These are phyloP conservation scores for Blepharisma japonicum DNA, from an alignment of 73 alveolate species.

Conservation along the genomic window DNA sequence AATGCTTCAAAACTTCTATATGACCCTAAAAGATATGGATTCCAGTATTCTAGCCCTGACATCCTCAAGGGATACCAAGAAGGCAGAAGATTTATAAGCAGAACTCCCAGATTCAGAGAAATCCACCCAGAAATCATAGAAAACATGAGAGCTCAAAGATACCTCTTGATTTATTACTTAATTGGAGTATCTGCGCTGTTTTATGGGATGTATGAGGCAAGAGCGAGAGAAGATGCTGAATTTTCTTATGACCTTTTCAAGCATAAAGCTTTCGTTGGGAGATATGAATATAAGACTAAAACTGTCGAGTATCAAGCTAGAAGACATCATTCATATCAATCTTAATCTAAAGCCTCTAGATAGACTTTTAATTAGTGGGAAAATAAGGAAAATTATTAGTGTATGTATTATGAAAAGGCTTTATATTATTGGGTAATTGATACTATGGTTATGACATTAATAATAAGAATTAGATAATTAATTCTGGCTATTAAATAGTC, in stretches of 20 bases:
- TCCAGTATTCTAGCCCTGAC: not conserved
- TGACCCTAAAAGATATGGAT: constrained; percentile 4
- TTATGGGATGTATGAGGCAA: not conserved
- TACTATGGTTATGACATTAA: too few relatives aligned
- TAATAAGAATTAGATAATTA: too few relatives aligned
- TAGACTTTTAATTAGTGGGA: too few relatives aligned
- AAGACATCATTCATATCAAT: not conserved
- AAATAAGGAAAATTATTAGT: too few relatives aligned
- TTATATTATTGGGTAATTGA: too few relatives aligned
- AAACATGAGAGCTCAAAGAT: not conserved
- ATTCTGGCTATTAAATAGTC: too few relatives aligned
- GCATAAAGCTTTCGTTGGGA: not conserved
- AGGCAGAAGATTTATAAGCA: not conserved
- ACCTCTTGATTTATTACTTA: not conserved
- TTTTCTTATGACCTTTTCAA: not conserved
- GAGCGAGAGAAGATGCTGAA: not conserved
- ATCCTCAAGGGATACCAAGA: not conserved
- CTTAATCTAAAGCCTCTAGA: not conserved
- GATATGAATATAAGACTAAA: constrained; percentile 5
- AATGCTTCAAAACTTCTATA: not conserved
- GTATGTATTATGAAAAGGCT: too few relatives aligned
- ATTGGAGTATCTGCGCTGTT: not conserved
- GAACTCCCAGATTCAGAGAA: constrained; percentile 18
- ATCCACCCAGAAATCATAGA: constrained; percentile 10
- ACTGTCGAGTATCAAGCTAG: constrained; percentile 6